Percentiles rank a stretch among this genome's conserved stretches.
These are phyloP conservation scores for Carpinus viminea DNA, from an alignment of 306 rosid species.

Conservation along the genomic window DNA sequence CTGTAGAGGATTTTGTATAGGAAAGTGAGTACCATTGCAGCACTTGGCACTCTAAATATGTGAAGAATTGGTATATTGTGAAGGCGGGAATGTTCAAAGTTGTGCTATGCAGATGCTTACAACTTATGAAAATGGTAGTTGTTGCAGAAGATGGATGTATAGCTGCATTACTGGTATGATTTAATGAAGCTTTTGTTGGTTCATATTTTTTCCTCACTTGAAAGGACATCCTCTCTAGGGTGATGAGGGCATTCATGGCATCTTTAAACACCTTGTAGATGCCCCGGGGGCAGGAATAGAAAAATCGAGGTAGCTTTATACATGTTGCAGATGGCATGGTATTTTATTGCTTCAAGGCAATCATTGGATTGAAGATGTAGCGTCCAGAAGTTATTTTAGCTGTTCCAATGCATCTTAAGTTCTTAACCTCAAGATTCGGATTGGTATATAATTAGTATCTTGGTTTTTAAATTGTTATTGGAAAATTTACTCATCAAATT, in stretches of 20 bases:
- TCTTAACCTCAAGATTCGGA: not conserved
- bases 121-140: not conserved
- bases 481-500: not conserved
- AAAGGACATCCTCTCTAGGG: not conserved
- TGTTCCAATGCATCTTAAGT: not conserved
- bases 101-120: not conserved
- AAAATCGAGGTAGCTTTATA: not conserved
- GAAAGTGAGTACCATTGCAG: not conserved
- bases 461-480: not conserved
- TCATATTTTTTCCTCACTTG: not conserved
- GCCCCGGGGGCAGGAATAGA: not conserved
- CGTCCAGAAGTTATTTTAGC: not conserved
- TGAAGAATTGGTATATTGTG: not conserved
- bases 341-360: not conserved
- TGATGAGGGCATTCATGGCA: not conserved
- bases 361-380: not conserved
- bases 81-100: not conserved
- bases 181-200: not conserved
- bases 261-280: not conserved
- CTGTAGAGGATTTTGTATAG: not conserved
- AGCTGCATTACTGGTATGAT: not conserved
- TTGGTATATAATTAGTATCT: not conserved
- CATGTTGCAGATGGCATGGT: not conserved
- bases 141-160: not conserved
- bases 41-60: not conserved